Conservation (phyloP, 495 filamentous ascomycete species). For the Cercophora sp. region DNA sequence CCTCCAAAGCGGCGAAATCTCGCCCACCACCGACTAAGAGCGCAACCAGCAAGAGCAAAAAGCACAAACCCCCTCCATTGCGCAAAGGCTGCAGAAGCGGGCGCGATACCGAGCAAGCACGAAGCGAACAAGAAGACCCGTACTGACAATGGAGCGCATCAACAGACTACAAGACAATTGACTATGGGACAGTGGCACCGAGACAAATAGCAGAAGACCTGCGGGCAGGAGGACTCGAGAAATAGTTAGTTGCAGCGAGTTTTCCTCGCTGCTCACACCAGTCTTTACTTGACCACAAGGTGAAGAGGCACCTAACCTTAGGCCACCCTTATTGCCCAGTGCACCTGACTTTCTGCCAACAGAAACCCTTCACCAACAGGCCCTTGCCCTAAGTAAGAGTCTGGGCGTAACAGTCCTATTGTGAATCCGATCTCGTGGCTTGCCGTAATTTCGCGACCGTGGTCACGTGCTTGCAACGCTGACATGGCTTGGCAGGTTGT, state of each 20-base stretch:
- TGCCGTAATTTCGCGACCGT: too few relatives aligned
- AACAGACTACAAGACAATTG: background rate
- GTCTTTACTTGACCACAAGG: background rate
- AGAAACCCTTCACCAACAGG: too few relatives aligned
- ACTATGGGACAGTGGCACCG: constrained; percentile 7
- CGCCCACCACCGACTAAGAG: constrained; percentile 13
- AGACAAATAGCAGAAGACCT: constrained; percentile 20
- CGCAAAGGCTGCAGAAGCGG: background rate
- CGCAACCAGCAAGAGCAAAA: constrained; percentile 7
- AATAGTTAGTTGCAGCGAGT: background rate
- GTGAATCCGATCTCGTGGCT: too few relatives aligned
- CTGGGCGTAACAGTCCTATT: too few relatives aligned
- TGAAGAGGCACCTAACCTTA: background rate
- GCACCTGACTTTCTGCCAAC: background rate
- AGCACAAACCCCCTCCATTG: background rate
- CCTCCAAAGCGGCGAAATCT: constrained; percentile 23
- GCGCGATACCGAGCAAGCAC: background rate
- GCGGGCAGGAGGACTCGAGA: background rate
- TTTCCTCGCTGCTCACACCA: background rate
- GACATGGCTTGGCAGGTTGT: too few relatives aligned
- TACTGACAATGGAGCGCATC: background rate
- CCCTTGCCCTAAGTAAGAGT: too few relatives aligned
- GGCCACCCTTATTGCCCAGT: background rate
- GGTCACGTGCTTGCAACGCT: too few relatives aligned
- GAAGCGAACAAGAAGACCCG: constrained; percentile 9